phyloP scores from a whole-genome alignment of 257 asterid genomes.

The Penstemon eatonii region DNA sequence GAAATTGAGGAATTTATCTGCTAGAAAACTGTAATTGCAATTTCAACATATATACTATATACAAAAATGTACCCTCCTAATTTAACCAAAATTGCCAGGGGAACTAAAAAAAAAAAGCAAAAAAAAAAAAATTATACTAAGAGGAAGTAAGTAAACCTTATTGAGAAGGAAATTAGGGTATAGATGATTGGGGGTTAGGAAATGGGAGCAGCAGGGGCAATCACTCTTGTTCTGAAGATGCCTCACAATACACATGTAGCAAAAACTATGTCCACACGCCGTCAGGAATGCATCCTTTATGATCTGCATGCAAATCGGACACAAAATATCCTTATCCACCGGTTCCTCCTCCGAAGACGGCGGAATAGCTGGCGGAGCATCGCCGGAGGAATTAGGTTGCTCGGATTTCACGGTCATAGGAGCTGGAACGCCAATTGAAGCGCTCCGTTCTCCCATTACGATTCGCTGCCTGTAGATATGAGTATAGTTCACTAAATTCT shows the following conservation, averaged over 20 bases:
- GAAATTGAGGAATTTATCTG: no score
- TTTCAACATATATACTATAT: not conserved
- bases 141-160: slow-evolving; percentile 46
- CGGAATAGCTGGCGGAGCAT: slow-evolving; percentile 25
- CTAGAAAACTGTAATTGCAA: not conserved
- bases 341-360: slow-evolving; percentile 36
- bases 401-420: slow-evolving; percentile 53
- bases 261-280: slow-evolving; percentile 88
- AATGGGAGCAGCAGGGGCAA: slow-evolving; percentile 87
- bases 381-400: slow-evolving; percentile 31
- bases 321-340: slow-evolving; percentile 67
- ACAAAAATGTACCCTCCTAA: slow-evolving; percentile 1
- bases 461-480: slow-evolving; percentile 8
- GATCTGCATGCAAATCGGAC: slow-evolving; percentile 94
- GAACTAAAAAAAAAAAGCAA: no score
- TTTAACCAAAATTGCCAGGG: not conserved
- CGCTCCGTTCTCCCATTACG: slow-evolving; percentile 48
- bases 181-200: slow-evolving; percentile 59
- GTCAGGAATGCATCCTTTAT: slow-evolving; percentile 87
- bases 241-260: slow-evolving; percentile 84
- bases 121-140: not conserved
- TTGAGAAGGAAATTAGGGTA: slow-evolving; percentile 93
- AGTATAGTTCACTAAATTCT: not conserved
- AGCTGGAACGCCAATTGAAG: slow-evolving; percentile 52
- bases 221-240: slow-evolving; percentile 85